phyloP scores from a whole-genome alignment of 345 rosid genomes.

The Geranium rotundifolium region DNA sequence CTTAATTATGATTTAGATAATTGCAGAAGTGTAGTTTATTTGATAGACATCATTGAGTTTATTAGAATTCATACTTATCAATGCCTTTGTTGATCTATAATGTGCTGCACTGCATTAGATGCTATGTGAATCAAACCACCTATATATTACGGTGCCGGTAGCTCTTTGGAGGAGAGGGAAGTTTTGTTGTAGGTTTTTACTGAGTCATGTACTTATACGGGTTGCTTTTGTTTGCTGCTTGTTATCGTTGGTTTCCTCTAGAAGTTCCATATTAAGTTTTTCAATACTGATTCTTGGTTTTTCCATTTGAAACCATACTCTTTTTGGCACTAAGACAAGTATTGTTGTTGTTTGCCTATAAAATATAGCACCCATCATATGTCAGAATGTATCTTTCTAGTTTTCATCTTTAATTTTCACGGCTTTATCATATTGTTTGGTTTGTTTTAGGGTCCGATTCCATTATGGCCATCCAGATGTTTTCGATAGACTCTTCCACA shows the following conservation, averaged over 20 bases:
- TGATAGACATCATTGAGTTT: not conserved
- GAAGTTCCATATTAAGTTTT: no score
- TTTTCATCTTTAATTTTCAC: not conserved
- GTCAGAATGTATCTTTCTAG: not conserved
- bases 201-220: no score
- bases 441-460: slow-evolving; percentile 66
- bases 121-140: not conserved
- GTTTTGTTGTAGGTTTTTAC: no score
- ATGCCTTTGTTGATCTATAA: not conserved
- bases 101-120: not conserved
- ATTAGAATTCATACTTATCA: not conserved
- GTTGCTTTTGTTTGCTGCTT: no score
- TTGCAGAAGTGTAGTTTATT: no score
- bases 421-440: slow-evolving; percentile 9
- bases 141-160: no score
- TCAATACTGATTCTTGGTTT: no score
- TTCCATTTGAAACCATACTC: no score
- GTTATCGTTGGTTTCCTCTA: no score
- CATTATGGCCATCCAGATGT: slow-evolving; percentile 98
- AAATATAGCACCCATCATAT: not conserved
- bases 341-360: no score
- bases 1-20: not conserved
- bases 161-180: no score
- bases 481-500: slow-evolving; percentile 86
- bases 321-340: no score